Conservation (phyloP, 2,329 filamentous ascomycete genomes). For the Fusarium metavorans region DNA sequence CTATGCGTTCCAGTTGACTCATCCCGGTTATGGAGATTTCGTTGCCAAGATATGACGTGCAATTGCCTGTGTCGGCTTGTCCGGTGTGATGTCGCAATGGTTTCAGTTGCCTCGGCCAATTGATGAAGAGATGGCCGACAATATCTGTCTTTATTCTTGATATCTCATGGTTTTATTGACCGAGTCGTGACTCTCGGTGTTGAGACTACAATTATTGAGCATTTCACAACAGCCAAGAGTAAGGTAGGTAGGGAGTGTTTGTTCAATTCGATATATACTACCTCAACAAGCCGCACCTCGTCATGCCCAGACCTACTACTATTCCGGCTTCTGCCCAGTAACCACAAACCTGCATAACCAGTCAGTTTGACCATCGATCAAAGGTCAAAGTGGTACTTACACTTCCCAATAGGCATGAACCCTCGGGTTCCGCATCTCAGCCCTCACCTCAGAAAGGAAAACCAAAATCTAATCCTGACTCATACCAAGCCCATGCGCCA, state of each 20-base stretch:
- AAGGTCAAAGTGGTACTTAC: neutral
- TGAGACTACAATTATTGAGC: too few species aligned
- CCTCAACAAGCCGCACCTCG: neutral
- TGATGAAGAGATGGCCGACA: neutral
- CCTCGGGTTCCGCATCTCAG: neutral
- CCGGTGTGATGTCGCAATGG: neutral
- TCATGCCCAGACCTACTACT: neutral
- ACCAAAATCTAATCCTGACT: neutral
- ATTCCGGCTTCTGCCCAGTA: constrained; percentile 22
- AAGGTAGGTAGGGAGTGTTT: neutral
- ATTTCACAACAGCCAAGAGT: too few species aligned
- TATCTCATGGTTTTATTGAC: too few species aligned
- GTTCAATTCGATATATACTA: neutral
- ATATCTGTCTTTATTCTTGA: too few species aligned
- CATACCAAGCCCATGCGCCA: neutral
- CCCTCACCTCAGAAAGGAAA: neutral
- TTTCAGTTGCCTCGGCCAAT: neutral
- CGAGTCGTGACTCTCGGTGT: too few species aligned
- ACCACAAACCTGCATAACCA: neutral
- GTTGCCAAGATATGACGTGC: neutral
- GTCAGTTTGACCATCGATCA: neutral
- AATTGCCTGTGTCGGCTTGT: neutral
- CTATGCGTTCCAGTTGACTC: neutral
- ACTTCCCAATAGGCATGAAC: neutral
- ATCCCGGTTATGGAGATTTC: neutral